These are phyloP conservation scores for Cylindrodendrum hubeiense DNA, from an alignment of 2,329 filamentous ascomycete species.

Conservation along the genomic window DNA sequence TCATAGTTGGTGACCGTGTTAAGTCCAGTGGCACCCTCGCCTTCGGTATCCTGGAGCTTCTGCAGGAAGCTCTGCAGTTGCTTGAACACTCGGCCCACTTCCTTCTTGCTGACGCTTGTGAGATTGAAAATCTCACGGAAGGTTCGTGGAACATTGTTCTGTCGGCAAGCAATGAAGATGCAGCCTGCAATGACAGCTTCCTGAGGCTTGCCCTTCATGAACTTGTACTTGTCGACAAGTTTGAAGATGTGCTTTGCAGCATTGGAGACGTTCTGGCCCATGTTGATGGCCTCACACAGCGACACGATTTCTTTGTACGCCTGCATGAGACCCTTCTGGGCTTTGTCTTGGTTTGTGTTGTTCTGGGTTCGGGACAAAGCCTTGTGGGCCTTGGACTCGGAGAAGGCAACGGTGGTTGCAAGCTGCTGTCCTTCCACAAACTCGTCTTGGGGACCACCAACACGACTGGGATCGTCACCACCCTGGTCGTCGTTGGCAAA, in stretches of 20 bases:
- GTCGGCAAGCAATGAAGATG: slow-evolving; percentile 97
- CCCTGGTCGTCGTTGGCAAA: slow-evolving; percentile 99
- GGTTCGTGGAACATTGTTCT: slow-evolving; percentile 86
- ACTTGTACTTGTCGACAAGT: slow-evolving; percentile 89
- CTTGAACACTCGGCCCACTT: slow-evolving; percentile 97
- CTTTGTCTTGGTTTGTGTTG: slow-evolving; percentile 86
- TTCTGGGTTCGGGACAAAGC: slow-evolving; percentile 88
- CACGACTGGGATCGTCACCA: slow-evolving; percentile 96
- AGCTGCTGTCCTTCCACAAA: slow-evolving; percentile 92
- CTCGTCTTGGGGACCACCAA: slow-evolving; percentile 92
- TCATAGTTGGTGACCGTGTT: slow-evolving; percentile 77
- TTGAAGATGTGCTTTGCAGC: slow-evolving; percentile 97
- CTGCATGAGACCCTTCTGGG: slow-evolving; percentile 82
- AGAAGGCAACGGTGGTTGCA: slow-evolving; percentile 88
- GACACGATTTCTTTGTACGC: slow-evolving; percentile 92
- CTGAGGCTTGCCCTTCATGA: slow-evolving; percentile 95
- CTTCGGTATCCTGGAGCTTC: slow-evolving; percentile 73
- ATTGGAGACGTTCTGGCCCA: slow-evolving; percentile 85
- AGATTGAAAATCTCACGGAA: slow-evolving; percentile 95
- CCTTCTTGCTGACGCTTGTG: slow-evolving; percentile 96
- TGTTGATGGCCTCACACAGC: slow-evolving; percentile 86
- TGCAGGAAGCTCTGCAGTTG: slow-evolving; percentile 88
- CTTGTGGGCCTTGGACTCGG: slow-evolving; percentile 77
- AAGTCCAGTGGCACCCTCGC: slow-evolving; percentile 59
- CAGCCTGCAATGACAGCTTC: slow-evolving; percentile 95